phyloP scores from a whole-genome alignment of 805 yeast species.

The Kodamaea restingae region DNA sequence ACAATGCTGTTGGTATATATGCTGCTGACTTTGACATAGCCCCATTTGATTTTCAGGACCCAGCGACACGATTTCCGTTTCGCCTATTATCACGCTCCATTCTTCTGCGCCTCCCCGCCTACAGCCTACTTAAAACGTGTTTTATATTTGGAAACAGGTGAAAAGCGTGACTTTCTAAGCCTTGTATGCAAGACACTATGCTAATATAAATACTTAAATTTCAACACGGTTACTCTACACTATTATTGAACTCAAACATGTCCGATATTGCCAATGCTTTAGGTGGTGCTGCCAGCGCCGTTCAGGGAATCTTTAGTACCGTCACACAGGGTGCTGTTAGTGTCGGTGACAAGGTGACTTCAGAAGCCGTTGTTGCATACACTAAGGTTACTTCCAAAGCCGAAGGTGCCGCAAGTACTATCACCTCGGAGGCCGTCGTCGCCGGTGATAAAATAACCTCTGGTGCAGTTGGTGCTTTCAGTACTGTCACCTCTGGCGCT shows the following conservation, averaged over 20 bases:
- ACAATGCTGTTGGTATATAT: too few species aligned
- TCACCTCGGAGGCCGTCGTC: conserved; percentile 14
- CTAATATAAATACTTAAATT: neutral
- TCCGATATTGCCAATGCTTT: conserved; percentile 6
- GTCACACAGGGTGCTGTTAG: conserved; percentile 11
- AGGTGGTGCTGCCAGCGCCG: conserved; percentile 9
- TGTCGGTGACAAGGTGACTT: conserved; percentile 13
- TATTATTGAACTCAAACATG: conserved; percentile 5
- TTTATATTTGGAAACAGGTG: neutral
- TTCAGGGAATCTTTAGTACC: conserved; percentile 8
- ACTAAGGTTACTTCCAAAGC: conserved; percentile 13
- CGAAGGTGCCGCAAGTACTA: conserved; percentile 11
- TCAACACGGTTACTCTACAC: too few species aligned
- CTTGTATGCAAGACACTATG: neutral
- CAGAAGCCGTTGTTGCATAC: conserved; percentile 15
- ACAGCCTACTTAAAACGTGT: neutral
- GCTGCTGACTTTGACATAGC: too few species aligned
- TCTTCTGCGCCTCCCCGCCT: too few species aligned
- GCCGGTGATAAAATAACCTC: conserved; percentile 14
- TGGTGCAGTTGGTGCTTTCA: conserved; percentile 11
- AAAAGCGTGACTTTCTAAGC: neutral
- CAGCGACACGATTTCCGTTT: too few species aligned
- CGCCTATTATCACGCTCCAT: too few species aligned
- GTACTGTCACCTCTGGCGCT: conserved; percentile 12
- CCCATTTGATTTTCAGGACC: too few species aligned